Percentiles rank a stretch among this genome's conserved stretches.
phyloP scores from a whole-genome alignment of 2,329 filamentous ascomycete species.

The Epichloe sp. region DNA sequence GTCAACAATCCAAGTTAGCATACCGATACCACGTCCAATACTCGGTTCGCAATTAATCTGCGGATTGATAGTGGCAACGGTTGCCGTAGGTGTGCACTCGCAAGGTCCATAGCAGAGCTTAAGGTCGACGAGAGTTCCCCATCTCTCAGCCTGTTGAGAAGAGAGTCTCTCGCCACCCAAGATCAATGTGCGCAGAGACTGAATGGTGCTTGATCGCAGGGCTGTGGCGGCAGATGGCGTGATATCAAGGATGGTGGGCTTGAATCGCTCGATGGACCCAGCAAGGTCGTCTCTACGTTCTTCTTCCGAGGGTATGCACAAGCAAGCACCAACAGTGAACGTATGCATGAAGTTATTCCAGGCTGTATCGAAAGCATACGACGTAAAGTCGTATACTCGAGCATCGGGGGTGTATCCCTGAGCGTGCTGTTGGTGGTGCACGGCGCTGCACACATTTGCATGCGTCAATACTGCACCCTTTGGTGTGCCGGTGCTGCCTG shows the following conservation, averaged over 20 bases:
- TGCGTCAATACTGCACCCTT: conserved; percentile 15
- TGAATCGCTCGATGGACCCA: conserved; percentile 3
- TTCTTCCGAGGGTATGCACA: conserved; percentile 9
- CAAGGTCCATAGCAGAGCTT: conserved; percentile 11
- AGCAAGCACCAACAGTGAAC: conserved; percentile 5
- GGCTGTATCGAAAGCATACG: conserved; percentile 5
- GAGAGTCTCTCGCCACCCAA: conserved; percentile 1
- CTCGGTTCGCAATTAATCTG: not conserved
- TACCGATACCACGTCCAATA: not conserved
- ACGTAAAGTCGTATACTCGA: conserved; percentile 9
- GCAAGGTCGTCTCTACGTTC: conserved; percentile 5
- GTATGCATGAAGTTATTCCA: conserved; percentile 3
- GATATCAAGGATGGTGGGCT: conserved; percentile 2
- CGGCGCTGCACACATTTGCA: conserved; percentile 9
- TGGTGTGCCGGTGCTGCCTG: conserved; percentile 12
- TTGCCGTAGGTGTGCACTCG: conserved; percentile 7
- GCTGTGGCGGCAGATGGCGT: conserved; percentile 1
- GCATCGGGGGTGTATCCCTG: conserved; percentile 8
- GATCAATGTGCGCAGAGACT: conserved; percentile 1
- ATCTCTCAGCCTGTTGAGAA: not conserved
- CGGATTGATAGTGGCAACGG: not conserved
- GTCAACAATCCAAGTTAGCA: conserved; percentile 17
- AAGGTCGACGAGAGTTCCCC: not conserved
- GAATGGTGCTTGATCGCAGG: not conserved
- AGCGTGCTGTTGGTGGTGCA: conserved; percentile 8